A percentile compares a stretch with the other conserved stretches of the same genome.
Conservation (phyloP, 2,329 filamentous ascomycete genomes). For the Clarireedia monteithiana region DNA sequence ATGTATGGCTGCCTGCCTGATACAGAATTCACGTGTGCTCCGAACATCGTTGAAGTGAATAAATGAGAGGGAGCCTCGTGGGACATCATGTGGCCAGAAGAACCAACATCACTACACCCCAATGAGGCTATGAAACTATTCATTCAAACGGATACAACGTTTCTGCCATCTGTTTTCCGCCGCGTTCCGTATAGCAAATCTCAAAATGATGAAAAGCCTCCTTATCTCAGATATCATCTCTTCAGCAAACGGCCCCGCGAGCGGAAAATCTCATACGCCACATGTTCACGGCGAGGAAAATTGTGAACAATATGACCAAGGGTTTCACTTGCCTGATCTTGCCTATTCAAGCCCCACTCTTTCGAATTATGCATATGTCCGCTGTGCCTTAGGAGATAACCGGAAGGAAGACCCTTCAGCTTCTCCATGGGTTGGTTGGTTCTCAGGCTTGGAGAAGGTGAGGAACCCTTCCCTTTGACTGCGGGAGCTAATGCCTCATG, state of each 20-base stretch:
- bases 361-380: neutral
- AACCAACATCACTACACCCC: neutral
- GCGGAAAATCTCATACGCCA: neutral
- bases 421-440: conserved; percentile 1
- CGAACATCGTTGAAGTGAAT: neutral
- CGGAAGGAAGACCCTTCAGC: neutral
- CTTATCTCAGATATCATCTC: neutral
- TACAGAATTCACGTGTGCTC: neutral
- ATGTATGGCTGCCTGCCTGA: conserved; percentile 1
- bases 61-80: neutral
- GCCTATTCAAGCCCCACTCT: neutral
- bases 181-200: neutral
- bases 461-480: neutral
- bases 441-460: neutral
- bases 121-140: neutral
- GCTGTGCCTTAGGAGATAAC: neutral
- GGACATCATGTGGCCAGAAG: neutral
- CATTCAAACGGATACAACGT: neutral
- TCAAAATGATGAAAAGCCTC: neutral
- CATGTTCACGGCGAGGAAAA: too few species aligned
- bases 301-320: neutral
- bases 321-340: neutral
- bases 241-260: neutral
- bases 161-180: too few species aligned
- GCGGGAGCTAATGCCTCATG: neutral